Base-by-base conservation (phyloP, 805 yeast genomes). In the Candida lessepsii region DNA sequence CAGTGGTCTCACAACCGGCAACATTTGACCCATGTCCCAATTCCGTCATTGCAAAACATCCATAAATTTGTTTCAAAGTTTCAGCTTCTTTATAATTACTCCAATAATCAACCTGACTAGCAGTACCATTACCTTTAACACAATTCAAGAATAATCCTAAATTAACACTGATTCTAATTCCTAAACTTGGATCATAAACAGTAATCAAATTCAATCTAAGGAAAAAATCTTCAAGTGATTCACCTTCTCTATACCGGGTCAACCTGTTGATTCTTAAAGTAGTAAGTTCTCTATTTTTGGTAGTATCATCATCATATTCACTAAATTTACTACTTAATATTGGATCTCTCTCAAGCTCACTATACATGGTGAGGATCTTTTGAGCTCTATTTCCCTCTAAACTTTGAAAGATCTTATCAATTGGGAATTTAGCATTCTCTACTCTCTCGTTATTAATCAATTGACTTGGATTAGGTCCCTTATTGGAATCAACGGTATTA, bases 41-140 rank as follows among this genome's bases (percentile, higher is more conserved):
- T 65, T 88, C 96, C 11, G 96, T 89, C 96, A 88, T 88, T 33
- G 84, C 88, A 65, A 88, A 88, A 63, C 96, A 89, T 19, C 96
- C 96, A 54, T 81, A 84, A 33, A 66, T 46, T 32, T 60, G 62
- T 48, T 63, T 65, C 44, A 67, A 50, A 43, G 46, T 50, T 36
- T 50, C 56, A 27, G 67, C 57, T 46, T 65, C 69, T 40, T 57
- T 66, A 27, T 50, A 49, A 36, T 56, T 45, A 40, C 62, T 58
- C 73, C 73, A 67, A 51, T 52, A 67, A 28, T 57, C 49, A 46
- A 55, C 65, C 45, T 67, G 73, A 6, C 55, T 60, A 10, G 48
- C 60, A 13, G 72, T 67, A 37, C 73, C 73, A 41, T 67, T 67
- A 17, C 72, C 71, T 45, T 51, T 60, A 44, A 67, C 53, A 49